These are phyloP conservation scores for Capillidium heterosporum DNA, from an alignment of 371 early-diverging fungal genomes.

Conservation along the genomic window DNA sequence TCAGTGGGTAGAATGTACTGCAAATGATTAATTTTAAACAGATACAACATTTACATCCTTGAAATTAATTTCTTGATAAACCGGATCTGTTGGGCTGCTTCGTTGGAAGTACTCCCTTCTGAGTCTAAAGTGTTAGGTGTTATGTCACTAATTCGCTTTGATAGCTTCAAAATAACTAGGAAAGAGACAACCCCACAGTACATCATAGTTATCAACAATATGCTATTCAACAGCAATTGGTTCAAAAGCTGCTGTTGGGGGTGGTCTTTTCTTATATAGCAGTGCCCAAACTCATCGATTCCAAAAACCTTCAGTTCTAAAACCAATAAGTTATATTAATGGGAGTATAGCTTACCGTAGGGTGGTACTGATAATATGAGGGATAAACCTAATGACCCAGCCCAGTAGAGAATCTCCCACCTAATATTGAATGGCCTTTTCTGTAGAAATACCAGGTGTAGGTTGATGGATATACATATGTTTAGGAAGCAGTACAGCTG, in stretches of 20 bases:
- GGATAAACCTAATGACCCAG: neutral
- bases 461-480: neutral
- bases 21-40: too few species aligned
- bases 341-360: neutral
- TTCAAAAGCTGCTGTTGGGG: neutral
- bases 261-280: neutral
- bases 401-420: neutral
- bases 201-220: neutral
- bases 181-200: neutral
- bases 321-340: too few species aligned
- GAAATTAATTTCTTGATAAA: neutral
- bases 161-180: neutral
- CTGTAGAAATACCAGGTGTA: neutral
- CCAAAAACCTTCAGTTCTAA: neutral
- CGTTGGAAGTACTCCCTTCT: neutral
- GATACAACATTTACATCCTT: neutral
- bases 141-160: neutral
- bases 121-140: too few species aligned
- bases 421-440: neutral
- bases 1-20: neutral
- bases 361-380: neutral
- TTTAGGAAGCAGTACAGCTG: slow-evolving; percentile 1
- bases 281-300: neutral
- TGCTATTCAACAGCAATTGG: neutral
- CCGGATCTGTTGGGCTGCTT: neutral